These are phyloP conservation scores for Ogataea naganishii DNA, from an alignment of 805 yeast species.

Conservation along the genomic window DNA sequence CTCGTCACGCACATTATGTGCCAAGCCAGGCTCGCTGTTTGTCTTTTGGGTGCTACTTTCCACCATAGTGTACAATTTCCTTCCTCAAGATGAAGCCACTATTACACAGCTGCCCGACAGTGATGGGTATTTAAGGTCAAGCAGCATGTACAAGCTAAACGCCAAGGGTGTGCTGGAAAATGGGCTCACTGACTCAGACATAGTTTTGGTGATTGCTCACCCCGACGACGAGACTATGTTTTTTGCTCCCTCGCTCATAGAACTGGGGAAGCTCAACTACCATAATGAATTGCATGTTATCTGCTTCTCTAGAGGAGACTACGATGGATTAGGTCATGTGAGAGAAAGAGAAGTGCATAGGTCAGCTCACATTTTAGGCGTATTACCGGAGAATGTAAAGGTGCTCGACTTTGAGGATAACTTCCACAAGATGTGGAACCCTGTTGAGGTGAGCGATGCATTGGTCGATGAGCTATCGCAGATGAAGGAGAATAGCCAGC, in stretches of 20 bases:
- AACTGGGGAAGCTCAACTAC: slow-evolving; percentile 35
- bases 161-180: slow-evolving; percentile 8
- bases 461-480: slow-evolving; percentile 19
- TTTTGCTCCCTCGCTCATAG: slow-evolving; percentile 71
- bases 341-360: slow-evolving; percentile 51
- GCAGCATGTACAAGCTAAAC: slow-evolving; percentile 18
- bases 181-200: slow-evolving; percentile 14
- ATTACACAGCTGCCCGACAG: no score
- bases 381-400: slow-evolving; percentile 30
- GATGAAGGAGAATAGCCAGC: slow-evolving; percentile 9
- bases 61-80: no score
- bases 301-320: slow-evolving; percentile 74
- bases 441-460: slow-evolving; percentile 27
- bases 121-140: no score
- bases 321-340: slow-evolving; percentile 58
- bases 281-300: slow-evolving; percentile 47
- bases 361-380: slow-evolving; percentile 48
- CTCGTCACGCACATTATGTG: no score
- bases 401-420: slow-evolving; percentile 59
- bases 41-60: no score
- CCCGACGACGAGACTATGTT: slow-evolving; percentile 99
- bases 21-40: no score
- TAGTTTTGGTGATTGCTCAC: slow-evolving; percentile 61
- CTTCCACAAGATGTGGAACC: slow-evolving; percentile 60
- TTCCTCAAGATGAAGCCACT: no score